These are phyloP conservation scores for Delonix regia DNA, from an alignment of 306 rosid species.

Conservation along the genomic window DNA sequence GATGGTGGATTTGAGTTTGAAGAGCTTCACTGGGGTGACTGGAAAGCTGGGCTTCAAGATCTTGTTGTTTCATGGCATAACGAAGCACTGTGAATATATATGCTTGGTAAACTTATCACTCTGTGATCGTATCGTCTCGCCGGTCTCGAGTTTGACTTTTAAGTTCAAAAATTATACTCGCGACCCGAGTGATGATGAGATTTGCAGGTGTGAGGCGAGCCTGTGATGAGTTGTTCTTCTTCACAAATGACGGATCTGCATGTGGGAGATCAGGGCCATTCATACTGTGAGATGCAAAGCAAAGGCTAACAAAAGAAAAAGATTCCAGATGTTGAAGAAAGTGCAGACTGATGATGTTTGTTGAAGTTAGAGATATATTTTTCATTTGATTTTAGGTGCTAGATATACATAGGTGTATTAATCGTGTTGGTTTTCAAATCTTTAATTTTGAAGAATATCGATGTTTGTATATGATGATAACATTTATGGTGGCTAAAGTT, in stretches of 20 bases:
- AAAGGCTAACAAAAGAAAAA: not conserved
- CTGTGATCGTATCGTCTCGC: not conserved
- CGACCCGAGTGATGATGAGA: too few relatives aligned
- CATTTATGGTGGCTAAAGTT: not conserved
- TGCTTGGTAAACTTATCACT: too few relatives aligned
- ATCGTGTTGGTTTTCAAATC: not conserved
- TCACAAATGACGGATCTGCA: constrained; percentile 18
- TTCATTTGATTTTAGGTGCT: not conserved
- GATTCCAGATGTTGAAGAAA: constrained; percentile 23
- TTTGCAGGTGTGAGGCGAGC: not conserved
- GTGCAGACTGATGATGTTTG: not conserved
- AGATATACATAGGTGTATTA: not conserved
- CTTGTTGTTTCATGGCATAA: constrained; percentile 63
- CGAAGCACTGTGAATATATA: not conserved
- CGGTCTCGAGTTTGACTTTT: too few relatives aligned
- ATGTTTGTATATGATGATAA: constrained; percentile 14
- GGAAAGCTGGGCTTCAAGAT: constrained; percentile 55
- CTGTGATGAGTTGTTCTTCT: constrained; percentile 3
- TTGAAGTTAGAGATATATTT: not conserved
- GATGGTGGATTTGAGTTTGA: constrained; percentile 68
- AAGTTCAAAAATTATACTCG: too few relatives aligned
- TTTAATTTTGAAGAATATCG: not conserved
- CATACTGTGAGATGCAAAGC: not conserved
- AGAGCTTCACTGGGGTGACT: constrained; percentile 57
- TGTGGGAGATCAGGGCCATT: too few relatives aligned